phyloP scores from a whole-genome alignment of 257 asterid genomes.

The Solanum verrucosum region DNA sequence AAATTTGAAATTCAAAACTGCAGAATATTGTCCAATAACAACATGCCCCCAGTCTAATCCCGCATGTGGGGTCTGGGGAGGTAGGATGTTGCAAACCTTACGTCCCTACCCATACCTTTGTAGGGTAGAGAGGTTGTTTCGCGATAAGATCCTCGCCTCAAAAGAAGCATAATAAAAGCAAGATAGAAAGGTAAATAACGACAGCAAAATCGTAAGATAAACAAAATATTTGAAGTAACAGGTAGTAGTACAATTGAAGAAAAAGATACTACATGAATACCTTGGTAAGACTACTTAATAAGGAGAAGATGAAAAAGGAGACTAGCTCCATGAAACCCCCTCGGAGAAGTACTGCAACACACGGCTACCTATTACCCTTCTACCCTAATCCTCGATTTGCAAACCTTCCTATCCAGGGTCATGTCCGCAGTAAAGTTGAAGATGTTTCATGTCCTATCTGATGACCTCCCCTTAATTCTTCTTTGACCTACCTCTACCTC shows the following conservation, averaged over 20 bases:
- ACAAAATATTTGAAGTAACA: not conserved
- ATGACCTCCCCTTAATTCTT: not conserved
- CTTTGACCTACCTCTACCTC: not conserved
- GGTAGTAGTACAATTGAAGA: not conserved
- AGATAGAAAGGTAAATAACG: not conserved
- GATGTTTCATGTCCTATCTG: not conserved
- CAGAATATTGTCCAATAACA: not conserved
- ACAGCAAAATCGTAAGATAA: not conserved
- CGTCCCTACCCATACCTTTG: not conserved
- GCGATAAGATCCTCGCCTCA: not conserved
- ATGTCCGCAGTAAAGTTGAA: not conserved
- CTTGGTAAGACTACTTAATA: not conserved
- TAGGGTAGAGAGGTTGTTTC: not conserved
- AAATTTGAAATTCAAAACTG: not conserved
- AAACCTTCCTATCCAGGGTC: not conserved
- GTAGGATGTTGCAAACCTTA: not conserved
- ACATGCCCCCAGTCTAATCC: not conserved
- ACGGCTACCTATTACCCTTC: not conserved
- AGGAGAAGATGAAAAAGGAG: not conserved
- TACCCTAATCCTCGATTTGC: not conserved
- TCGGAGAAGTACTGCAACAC: not conserved
- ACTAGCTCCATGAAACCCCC: not conserved
- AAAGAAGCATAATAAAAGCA: not conserved
- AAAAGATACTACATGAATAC: not conserved
- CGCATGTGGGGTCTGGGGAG: not conserved